These are phyloP conservation scores for Rhizopogon vulgaris DNA, from an alignment of 768 basidiomycete species.

Conservation along the genomic window DNA sequence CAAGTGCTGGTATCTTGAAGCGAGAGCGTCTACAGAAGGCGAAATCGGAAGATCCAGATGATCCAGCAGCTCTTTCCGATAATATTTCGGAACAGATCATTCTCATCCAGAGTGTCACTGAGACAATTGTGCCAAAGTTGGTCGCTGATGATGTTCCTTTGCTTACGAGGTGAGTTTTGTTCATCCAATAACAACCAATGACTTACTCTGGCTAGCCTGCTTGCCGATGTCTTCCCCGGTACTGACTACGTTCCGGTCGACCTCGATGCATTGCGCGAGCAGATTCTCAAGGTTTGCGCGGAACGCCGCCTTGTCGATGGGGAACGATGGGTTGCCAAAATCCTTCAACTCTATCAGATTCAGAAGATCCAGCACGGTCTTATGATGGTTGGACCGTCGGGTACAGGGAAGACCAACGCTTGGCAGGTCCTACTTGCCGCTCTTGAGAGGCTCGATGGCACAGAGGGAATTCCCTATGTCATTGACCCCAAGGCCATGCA, in stretches of 20 bases:
- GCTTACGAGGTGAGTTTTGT: slow-evolving; percentile 65
- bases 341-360: slow-evolving; percentile 96
- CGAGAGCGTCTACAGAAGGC: slow-evolving; percentile 69
- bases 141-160: slow-evolving; percentile 96
- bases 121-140: slow-evolving; percentile 97
- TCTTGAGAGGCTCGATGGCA: slow-evolving; percentile 83
- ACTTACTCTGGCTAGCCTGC: slow-evolving; percentile 46
- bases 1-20: slow-evolving; percentile 96
- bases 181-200: neutral
- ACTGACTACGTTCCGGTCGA: slow-evolving; percentile 88
- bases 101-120: slow-evolving; percentile 95
- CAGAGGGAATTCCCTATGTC: slow-evolving; percentile 91
- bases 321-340: slow-evolving; percentile 90
- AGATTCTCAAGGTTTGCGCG: slow-evolving; percentile 81
- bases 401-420: slow-evolving; percentile 93
- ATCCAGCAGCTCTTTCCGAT: slow-evolving; percentile 57
- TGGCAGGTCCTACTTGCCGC: slow-evolving; percentile 94
- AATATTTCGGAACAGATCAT: slow-evolving; percentile 87
- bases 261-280: slow-evolving; percentile 74
- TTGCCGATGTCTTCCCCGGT: slow-evolving; percentile 97
- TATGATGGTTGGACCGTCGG: slow-evolving; percentile 99
- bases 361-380: slow-evolving; percentile 99
- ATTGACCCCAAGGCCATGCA: slow-evolving; percentile 99
- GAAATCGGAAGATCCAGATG: slow-evolving; percentile 35
- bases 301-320: slow-evolving; percentile 84